phyloP scores from a whole-genome alignment of 2,329 filamentous ascomycete species.

The Pseudohalonectria lignicola region DNA sequence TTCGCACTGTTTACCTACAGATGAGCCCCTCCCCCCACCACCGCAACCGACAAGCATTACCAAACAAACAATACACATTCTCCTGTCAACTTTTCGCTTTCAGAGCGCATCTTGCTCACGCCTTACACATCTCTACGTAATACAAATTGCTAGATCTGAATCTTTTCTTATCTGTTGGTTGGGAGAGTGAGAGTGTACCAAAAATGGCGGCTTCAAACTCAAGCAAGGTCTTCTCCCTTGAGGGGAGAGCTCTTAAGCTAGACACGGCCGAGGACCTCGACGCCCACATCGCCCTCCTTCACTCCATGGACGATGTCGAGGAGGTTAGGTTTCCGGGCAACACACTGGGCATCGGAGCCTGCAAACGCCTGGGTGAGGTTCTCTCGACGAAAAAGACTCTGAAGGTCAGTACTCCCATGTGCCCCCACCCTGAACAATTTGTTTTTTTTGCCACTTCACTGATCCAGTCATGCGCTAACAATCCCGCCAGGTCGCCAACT shows the following conservation, averaged over 20 bases:
- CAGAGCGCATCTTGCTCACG: too few relatives aligned
- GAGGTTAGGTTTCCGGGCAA: slow-evolving; percentile 84
- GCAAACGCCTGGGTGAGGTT: slow-evolving; percentile 72
- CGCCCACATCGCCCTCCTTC: slow-evolving; percentile 66
- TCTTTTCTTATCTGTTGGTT: too few relatives aligned
- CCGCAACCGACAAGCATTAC: too few relatives aligned
- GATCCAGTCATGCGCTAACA: slow-evolving; percentile 5
- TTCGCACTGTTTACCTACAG: too few relatives aligned
- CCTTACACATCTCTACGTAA: too few relatives aligned
- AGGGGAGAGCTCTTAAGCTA: slow-evolving; percentile 87
- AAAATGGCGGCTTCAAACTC: too few relatives aligned
- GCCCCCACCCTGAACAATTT: slow-evolving; percentile 3
- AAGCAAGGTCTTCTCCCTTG: slow-evolving; percentile 70
- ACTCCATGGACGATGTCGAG: slow-evolving; percentile 62
- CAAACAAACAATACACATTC: too few relatives aligned
- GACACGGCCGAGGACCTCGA: slow-evolving; percentile 80
- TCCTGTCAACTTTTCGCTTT: too few relatives aligned
- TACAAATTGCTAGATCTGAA: too few relatives aligned
- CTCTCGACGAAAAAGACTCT: slow-evolving; percentile 76
- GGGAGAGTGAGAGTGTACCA: too few relatives aligned
- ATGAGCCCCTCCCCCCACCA: too few relatives aligned
- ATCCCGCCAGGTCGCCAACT: slow-evolving; percentile 56
- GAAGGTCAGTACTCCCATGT: slow-evolving; percentile 46
- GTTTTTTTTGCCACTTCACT: neutral
- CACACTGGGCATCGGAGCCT: slow-evolving; percentile 83